A percentile compares a stretch with the other conserved stretches of the same genome.
Evolutionary conservation across 1,139 yeast species (phyloP).

Genomic region (Yamadazyma diospyri): DNA sequence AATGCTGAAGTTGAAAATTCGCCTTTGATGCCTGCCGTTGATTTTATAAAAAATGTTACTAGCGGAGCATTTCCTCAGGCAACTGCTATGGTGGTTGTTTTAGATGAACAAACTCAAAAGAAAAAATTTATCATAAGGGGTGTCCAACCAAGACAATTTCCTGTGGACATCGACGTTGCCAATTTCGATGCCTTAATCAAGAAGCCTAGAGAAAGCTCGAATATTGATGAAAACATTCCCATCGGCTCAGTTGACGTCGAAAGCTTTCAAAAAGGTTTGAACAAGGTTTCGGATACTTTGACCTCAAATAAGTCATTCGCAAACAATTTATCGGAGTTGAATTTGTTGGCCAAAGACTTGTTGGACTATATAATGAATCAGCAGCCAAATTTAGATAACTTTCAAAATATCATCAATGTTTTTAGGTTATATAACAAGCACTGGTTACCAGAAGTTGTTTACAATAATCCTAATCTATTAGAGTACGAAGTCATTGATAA

Average conservation of each 20-base stretch:
- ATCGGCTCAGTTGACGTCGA: conserved; percentile 38
- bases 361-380: conserved; percentile 31
- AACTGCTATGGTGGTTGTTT: conserved; percentile 83
- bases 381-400: conserved; percentile 21
- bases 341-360: conserved; percentile 18
- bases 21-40: conserved; percentile 87
- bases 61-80: conserved; percentile 80
- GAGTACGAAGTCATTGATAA: conserved; percentile 33
- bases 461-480: conserved; percentile 40
- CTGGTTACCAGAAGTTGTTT: conserved; percentile 43
- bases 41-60: conserved; percentile 90
- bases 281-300: conserved; percentile 7
- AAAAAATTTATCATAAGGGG: conserved; percentile 91
- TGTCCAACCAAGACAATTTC: conserved; percentile 51
- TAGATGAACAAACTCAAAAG: conserved; percentile 42
- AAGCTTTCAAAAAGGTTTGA: conserved; percentile 30
- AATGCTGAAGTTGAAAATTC: conserved; percentile 43
- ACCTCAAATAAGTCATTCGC: conserved; percentile 3
- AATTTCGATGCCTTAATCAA: conserved; percentile 44
- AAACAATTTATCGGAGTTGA: conserved; percentile 18
- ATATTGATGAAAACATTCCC: conserved; percentile 21
- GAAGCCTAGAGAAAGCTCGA: conserved; percentile 16
- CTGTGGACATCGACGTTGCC: conserved; percentile 41
- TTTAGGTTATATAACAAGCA: conserved; percentile 37
- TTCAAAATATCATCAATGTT: conserved; percentile 24